Percentiles rank a stretch among this genome's conserved stretches.
phyloP scores from a whole-genome alignment of 495 filamentous ascomycete species.

The Daldinia grandis region DNA sequence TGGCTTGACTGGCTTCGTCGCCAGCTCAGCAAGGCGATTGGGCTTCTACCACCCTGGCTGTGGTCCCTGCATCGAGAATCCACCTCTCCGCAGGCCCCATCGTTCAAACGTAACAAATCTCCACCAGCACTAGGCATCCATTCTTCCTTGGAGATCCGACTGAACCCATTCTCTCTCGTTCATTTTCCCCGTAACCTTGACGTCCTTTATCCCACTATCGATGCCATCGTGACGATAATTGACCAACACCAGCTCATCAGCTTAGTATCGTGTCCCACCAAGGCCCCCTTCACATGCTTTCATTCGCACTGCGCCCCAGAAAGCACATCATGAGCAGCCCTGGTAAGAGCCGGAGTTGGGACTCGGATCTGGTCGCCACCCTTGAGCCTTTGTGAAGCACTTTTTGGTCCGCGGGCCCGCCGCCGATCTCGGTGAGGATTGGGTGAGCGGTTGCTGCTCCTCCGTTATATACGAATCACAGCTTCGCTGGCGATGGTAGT shows the following conservation, averaged over 20 bases:
- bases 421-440: constrained; percentile 2
- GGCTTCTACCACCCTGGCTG: not conserved
- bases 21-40: constrained; percentile 1
- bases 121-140: not conserved
- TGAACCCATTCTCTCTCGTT: not conserved
- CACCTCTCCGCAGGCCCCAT: constrained; percentile 5
- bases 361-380: constrained; percentile 72
- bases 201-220: not conserved
- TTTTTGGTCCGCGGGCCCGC: not conserved
- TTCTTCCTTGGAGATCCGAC: constrained; percentile 1
- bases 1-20: not conserved
- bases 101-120: constrained; percentile 2
- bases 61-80: constrained; percentile 9
- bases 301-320: constrained; percentile 69
- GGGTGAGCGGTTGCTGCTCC: not conserved
- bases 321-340: constrained; percentile 70
- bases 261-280: constrained; percentile 62
- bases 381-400: constrained; percentile 67
- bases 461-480: constrained; percentile 2
- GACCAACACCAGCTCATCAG: not conserved
- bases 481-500: not conserved
- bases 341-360: constrained; percentile 20
- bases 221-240: not conserved
- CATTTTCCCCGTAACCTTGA: constrained; percentile 1
- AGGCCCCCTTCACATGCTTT: constrained; percentile 55